Conservation (phyloP, 306 rosid genomes). For the Phaseolus lunatus region DNA sequence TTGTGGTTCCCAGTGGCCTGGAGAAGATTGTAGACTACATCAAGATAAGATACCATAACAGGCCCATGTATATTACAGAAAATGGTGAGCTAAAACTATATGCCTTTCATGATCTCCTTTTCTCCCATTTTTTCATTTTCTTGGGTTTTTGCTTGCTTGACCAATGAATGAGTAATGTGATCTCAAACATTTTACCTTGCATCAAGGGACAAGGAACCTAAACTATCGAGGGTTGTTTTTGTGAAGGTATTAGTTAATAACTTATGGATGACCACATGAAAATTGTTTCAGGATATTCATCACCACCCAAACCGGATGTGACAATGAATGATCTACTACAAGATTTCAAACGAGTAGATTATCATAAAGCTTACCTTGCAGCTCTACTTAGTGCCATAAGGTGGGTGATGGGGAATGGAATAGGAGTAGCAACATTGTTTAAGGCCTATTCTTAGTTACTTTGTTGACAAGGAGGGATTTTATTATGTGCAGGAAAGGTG, state of each 20-base stretch:
- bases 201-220: not conserved
- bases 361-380: conserved; percentile 63
- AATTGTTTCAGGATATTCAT: conserved; percentile 55
- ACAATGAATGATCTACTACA: conserved; percentile 47
- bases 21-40: conserved; percentile 61
- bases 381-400: conserved; percentile 62
- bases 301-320: conserved; percentile 4
- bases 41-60: conserved; percentile 59
- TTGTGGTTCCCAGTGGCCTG: conserved; percentile 73
- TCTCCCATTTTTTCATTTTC: not conserved
- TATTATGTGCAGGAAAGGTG: conserved; percentile 59
- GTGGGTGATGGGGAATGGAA: conserved; percentile 38
- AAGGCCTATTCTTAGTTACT: not conserved
- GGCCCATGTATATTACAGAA: conserved; percentile 70
- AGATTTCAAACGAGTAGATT: conserved; percentile 58
- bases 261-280: not conserved
- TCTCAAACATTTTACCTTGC: not conserved
- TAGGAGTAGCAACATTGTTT: not conserved
- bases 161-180: too few relatives aligned
- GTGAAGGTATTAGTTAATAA: not conserved
- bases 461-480: conserved; percentile 13
- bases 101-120: not conserved
- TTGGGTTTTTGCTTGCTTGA: too few relatives aligned
- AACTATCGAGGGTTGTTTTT: not conserved
- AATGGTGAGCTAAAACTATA: conserved; percentile 56